A percentile compares a stretch with the other conserved stretches of the same genome.
phyloP scores from a whole-genome alignment of 148 eudicot species.

The Nepenthes gracilis region DNA sequence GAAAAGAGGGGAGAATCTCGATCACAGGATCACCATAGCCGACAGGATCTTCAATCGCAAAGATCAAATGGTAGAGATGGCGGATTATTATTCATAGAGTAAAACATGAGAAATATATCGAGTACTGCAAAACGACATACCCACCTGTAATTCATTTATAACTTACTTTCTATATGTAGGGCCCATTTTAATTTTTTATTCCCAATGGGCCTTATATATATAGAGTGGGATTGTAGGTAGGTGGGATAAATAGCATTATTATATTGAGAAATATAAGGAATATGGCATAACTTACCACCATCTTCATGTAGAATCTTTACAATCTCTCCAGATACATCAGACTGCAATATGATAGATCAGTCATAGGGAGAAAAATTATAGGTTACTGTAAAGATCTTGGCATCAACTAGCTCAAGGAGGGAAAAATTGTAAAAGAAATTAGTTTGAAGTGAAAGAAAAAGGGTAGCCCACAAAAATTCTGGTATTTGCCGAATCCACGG shows the following conservation, averaged over 20 bases:
- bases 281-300: slow-evolving; percentile 49
- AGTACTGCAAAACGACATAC: neutral
- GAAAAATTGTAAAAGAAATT: neutral
- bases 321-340: slow-evolving; percentile 73
- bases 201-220: too few species aligned
- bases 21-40: slow-evolving; percentile 81
- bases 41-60: slow-evolving; percentile 42
- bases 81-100: neutral
- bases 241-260: too few species aligned
- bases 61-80: neutral
- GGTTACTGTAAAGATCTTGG: neutral
- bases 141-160: too few species aligned
- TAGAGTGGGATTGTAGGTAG: too few species aligned
- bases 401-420: neutral
- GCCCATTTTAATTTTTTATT: too few species aligned
- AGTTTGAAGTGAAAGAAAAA: too few species aligned
- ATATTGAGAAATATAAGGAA: neutral
- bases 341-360: slow-evolving; percentile 27
- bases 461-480: too few species aligned
- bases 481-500: too few species aligned
- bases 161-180: too few species aligned
- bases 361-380: slow-evolving; percentile 1
- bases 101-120: neutral
- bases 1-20: slow-evolving; percentile 80
- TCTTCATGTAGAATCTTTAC: slow-evolving; percentile 61